Evolutionary conservation across 805 yeast species (phyloP), one percentile per base, ranked within the genome.

Genomic region (Sungouiozyma ichnusensis): DNA sequence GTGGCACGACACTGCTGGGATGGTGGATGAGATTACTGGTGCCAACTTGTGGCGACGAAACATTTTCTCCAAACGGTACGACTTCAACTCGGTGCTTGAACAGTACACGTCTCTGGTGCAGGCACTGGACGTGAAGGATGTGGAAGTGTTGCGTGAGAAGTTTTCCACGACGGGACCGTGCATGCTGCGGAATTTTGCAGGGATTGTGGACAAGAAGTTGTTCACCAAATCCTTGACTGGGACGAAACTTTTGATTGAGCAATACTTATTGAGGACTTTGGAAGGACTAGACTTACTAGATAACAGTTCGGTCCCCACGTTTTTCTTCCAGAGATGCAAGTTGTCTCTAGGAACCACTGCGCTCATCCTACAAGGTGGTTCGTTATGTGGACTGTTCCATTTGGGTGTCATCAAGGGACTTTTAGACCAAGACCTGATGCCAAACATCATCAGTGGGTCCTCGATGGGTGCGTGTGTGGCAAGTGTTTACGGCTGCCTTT

Each of bases 391-490:
- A 0, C 66, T 92, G 47, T 88, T 95, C 53, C 98, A 92, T 60
- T 58, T 92, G 31, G 98, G 98, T 2, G 95, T 88, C 1, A 84
- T 90, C 7, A 81, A 82, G 48, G 90, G 92, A 0, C 67, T 92
- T n/a, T 74, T 81, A 46, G 72, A 73, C 48, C 78, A 81, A 48
- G 81, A 83, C 1, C 64, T 88, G 33, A 66, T 92, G 40, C 98
- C 98, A 0, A 66, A 82, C 35, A 83, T 92, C 2, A 77, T 90
- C 17, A 84, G 90, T 5, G 98, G 98, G 0, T 82, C 88, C 44
- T 92, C 96, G 0, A 83, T 86, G 46, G 98, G 98, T 1, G 94
- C 97, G 0, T 81, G 88, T 1, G 87, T 88, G 16, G 97, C 95
- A 0, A 78, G 94, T 0, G 66, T 86, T 32, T 84, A 83, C 1